Conservation (phyloP, 352 stramenopile genomes). For the Phytophthora colocasiae region DNA sequence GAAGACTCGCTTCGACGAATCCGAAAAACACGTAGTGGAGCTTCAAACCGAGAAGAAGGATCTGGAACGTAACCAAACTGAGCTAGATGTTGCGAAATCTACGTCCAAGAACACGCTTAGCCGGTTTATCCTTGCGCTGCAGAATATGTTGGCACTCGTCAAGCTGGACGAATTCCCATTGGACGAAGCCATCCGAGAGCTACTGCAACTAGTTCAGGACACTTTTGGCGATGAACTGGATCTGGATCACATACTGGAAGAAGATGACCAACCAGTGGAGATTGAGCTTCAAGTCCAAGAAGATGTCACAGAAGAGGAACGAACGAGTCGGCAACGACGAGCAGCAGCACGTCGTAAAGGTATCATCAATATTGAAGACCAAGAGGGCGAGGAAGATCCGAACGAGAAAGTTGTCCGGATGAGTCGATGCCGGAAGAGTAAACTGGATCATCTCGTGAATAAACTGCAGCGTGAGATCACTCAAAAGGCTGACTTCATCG, state of each 20-base stretch:
- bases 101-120: slow-evolving; percentile 61
- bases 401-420: slow-evolving; percentile 50
- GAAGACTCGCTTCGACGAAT: slow-evolving; percentile 47
- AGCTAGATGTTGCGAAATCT: slow-evolving; percentile 59
- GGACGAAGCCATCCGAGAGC: slow-evolving; percentile 76
- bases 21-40: slow-evolving; percentile 44
- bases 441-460: slow-evolving; percentile 66
- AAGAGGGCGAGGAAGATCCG: slow-evolving; percentile 16
- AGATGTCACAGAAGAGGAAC: slow-evolving; percentile 53
- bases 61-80: slow-evolving; percentile 64
- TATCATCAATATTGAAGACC: slow-evolving; percentile 19
- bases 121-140: slow-evolving; percentile 62
- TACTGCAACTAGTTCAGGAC: slow-evolving; percentile 67
- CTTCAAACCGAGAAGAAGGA: slow-evolving; percentile 68
- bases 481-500: slow-evolving; percentile 53
- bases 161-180: slow-evolving; percentile 81
- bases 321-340: slow-evolving; percentile 31
- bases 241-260: slow-evolving; percentile 55
- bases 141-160: slow-evolving; percentile 75
- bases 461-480: slow-evolving; percentile 64
- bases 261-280: slow-evolving; percentile 67
- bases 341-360: slow-evolving; percentile 29
- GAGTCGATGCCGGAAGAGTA: slow-evolving; percentile 74
- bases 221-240: slow-evolving; percentile 65
- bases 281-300: slow-evolving; percentile 72